Base-by-base conservation (phyloP, 139 green algal genomes). In the Chlorella sp. region DNA sequence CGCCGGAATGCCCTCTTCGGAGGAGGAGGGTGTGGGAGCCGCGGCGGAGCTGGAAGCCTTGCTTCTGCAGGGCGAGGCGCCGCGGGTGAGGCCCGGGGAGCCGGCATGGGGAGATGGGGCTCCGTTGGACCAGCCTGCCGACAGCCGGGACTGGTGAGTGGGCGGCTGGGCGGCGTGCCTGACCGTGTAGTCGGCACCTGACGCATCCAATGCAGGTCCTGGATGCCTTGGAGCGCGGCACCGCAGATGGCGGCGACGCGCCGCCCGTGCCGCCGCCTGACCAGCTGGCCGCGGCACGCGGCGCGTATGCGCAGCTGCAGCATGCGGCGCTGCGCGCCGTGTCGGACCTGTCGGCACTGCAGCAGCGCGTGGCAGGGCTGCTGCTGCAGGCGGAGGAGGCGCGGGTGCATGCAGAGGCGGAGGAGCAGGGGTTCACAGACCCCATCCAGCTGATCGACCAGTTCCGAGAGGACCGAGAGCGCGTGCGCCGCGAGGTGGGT, bases 391-490 rank as follows among this genome's bases (percentile, higher is more conserved):
- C 83, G 64, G 26, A 88, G 39, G 42, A 19, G 32, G 57, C 81
- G 30, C 60, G 34, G 28, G 32, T 57, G 81, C 66, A 91, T 34
- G 81, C 57, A 30, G 64, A 81, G 39, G 18, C 36, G 3, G 37
- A 66, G 30, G 34, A 36, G 64, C 28, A 24, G 7, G 79, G 87
- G n/a, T n/a, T 37, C 2, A 78, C 24, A 16, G 87, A 90, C 39
- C 48, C 87, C 19, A 48, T 71, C 3, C 78, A 90, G 79, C 12
- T 90, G 32, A 34, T 90, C 18, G 87, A 90, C 39, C 84, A 69
- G 32, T 82, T 73, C 19, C 69, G 85, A 18, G 85, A 89, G 42
- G 69, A 82, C 40, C 85, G 85, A 0, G 69, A 82, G 3, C 11
- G 36, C 24, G 85, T 71, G 30, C 32, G 28, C 11, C 57, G n/a